These are phyloP conservation scores for Fomitopsis betulina DNA, from an alignment of 1,284 basidiomycete genomes.

Conservation along the genomic window DNA sequence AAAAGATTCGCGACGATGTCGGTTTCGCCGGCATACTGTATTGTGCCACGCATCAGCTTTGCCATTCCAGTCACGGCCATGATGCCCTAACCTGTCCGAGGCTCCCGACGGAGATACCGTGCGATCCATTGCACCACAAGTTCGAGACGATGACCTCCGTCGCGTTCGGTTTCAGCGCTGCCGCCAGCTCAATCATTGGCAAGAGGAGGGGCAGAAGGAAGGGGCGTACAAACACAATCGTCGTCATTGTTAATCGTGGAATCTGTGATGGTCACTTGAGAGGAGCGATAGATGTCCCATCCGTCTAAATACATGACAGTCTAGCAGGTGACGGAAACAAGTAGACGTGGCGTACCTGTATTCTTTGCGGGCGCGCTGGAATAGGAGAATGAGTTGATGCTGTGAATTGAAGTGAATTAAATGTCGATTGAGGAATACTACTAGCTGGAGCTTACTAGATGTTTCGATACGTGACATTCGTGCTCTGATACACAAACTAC, in stretches of 20 bases:
- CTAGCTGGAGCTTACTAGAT: conserved; percentile 21
- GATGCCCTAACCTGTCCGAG: conserved; percentile 24
- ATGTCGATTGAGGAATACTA: not conserved
- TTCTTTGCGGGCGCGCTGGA: conserved; percentile 13
- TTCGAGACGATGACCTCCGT: conserved; percentile 58
- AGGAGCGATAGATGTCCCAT: conserved; percentile 61
- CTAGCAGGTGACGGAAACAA: not conserved
- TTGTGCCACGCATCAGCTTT: not conserved
- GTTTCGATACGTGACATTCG: conserved; percentile 27
- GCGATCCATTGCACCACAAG: conserved; percentile 57
- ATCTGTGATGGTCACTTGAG: conserved; percentile 44
- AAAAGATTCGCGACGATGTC: conserved; percentile 66
- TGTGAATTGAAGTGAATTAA: conserved; percentile 2
- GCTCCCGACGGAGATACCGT: conserved; percentile 58
- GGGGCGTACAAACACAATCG: conserved; percentile 45
- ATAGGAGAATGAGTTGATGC: conserved; percentile 25
- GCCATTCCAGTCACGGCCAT: not conserved
- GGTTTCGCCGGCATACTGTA: conserved; percentile 52
- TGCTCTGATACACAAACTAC: conserved; percentile 31
- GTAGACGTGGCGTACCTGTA: not conserved
- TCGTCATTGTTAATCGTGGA: conserved; percentile 57
- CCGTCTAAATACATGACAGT: conserved; percentile 34
- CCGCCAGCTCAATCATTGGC: not conserved
- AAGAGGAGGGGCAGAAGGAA: not conserved
- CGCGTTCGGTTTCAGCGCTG: conserved; percentile 60